Evolutionary conservation across 306 rosid genomes (phyloP), one percentile per base, ranked within the genome.

Genomic region (Lithocarpus polystachyus): DNA sequence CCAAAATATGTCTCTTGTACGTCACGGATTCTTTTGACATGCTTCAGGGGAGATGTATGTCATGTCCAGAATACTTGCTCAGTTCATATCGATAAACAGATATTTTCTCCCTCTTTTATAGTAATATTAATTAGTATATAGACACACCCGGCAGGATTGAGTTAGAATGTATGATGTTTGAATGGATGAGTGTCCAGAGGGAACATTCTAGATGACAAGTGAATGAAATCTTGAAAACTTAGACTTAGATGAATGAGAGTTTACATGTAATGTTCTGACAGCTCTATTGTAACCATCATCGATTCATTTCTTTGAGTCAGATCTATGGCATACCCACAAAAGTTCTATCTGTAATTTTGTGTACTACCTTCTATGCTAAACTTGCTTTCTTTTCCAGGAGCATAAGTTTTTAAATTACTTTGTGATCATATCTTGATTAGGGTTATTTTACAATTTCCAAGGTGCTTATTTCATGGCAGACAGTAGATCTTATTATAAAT

Each of bases 61-160:
- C 68, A 88, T 91, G 80, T 91, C 96, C 43, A 89, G 84, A 81
- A 84, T 92, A 68, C 64, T 91, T 84, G 96, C 92, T 74, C 90
- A 84, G 77, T 87, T 86, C 82, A 84, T 89, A 76, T 88, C 88
- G 72, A 82, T 87, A 72, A 89, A 89, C 86, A 89, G 90, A n/a
- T 89, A 83, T 6, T 12, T 55, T 56, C 65, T 23, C 43, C 23
- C 28, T 31, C 57, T 68, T 9, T 80, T 83, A 51, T 68, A 52
- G 65, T 64, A 23, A 62, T 72, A 64, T 35, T 40, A 62, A 70
- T 76, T 81, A 53, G 51, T 24, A 72, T 56, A 71, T 52, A 70
- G n/a, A 72, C 56, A 61, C 23, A 31, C 22, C 15, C 56, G 29
- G 72, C 19, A 22, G 72, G 61, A 74, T 79, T 71, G 69, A 61